Evolutionary conservation across 139 green algal species (phyloP).

Genomic region (Dunaliella primolecta): DNA sequence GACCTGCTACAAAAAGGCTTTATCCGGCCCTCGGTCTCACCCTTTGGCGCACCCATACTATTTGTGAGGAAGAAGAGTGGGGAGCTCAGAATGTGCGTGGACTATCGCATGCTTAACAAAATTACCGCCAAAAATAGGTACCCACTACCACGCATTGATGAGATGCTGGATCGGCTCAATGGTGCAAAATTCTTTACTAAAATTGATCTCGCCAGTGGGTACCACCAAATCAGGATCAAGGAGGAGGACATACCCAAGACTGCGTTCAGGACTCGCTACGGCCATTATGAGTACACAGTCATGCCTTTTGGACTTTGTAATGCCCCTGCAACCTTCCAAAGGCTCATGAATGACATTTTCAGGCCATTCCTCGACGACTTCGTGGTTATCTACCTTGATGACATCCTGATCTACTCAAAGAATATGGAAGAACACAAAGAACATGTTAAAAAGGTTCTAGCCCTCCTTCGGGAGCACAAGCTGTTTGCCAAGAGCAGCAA

Average conservation of each 20-base stretch:
- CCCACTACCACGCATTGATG: conserved; percentile 44
- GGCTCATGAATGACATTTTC: too few relatives aligned
- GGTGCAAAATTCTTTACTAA: conserved; percentile 37
- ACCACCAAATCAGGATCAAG: conserved; percentile 15
- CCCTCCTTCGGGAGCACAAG: conserved; percentile 35
- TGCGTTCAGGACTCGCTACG: conserved; percentile 27
- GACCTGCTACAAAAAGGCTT: conserved; percentile 44
- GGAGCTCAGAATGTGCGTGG: background rate
- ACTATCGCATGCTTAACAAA: background rate
- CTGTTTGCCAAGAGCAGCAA: conserved; percentile 41
- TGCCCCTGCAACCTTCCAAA: conserved; percentile 48
- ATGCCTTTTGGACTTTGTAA: conserved; percentile 54
- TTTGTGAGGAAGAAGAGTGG: background rate
- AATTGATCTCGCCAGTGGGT: conserved; percentile 31
- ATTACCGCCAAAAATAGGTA: conserved; percentile 29
- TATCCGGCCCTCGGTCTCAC: conserved; percentile 49
- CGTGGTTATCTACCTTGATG: background rate
- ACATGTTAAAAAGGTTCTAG: conserved; percentile 6
- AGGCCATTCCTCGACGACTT: too few relatives aligned
- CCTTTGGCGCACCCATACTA: conserved; percentile 33
- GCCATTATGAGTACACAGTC: conserved; percentile 37
- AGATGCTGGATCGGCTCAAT: conserved; percentile 32
- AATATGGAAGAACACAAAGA: too few relatives aligned
- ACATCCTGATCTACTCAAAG: background rate
- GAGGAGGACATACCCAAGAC: conserved; percentile 18